Base-by-base conservation (phyloP, 2,329 filamentous ascomycete species). In the Pseudogymnoascus sp. region DNA sequence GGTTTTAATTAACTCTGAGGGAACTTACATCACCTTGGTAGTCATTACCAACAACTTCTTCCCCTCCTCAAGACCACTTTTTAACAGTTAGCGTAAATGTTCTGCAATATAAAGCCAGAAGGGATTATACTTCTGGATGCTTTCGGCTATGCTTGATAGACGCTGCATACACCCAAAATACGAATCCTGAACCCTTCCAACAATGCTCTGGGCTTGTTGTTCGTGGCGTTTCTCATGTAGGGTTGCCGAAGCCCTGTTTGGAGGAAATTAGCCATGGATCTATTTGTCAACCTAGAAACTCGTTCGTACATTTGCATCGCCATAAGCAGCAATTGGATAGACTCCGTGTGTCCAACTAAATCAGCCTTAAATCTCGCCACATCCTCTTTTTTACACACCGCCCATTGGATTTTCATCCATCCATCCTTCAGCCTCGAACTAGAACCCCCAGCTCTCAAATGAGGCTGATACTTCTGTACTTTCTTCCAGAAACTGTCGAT, bases 401-500 rank as follows among this genome's bases (percentile, higher is more conserved):
- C 67, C 71, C 72, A 73, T 62, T 66, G 62, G 5, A 72, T 68
- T 60, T 71, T 73, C 40, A 60, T 67, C 64, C 68, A 72, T 1
- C 65, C 62, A 67, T 65, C 67, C 45, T 67, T 73, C 6, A 67
- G 31, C n/a, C 36, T 63, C n/a, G 54, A 62, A 34, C 62, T 61
- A 12, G 62, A 63, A 2, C 60, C 45, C 5, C 37, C 63, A 34
- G 45, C 14, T 29, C 45, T 51, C 8, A 51, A 23, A 65, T 69
- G 65, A 18, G 68, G 70, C 62, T 75, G 70, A 21, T 72, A 72
- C 37, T 71, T 71, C 61, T 69, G 40, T 1, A 71, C 64, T 23
- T 69, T 72, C 47, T 66, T 63, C 64, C 67, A 69, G 45, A 74
- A 75, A 1, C 63, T 62, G 64, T 71, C 67, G 16, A 74, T 72